These are phyloP conservation scores for Corchorus capsularis DNA, from an alignment of 345 rosid genomes.

Conservation along the genomic window DNA sequence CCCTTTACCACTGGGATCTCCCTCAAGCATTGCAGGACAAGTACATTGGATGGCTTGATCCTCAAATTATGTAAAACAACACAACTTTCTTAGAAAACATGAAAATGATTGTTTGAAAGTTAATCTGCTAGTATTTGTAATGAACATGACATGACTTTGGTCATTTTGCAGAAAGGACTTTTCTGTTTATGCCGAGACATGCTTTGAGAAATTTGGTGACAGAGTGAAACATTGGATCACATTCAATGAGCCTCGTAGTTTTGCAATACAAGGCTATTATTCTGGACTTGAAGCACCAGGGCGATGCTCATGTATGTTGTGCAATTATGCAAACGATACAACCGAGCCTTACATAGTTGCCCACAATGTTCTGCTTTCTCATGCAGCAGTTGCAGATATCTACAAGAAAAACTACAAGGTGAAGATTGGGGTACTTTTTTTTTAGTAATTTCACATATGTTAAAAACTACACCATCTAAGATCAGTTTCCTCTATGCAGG, in stretches of 20 bases:
- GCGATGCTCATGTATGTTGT: conserved; percentile 64
- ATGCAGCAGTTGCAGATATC: conserved; percentile 60
- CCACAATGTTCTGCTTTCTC: conserved; percentile 75
- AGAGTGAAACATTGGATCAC: conserved; percentile 93
- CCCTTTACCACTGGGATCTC: conserved; percentile 97
- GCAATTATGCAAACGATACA: conserved; percentile 72
- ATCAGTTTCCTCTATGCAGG: conserved; percentile 36
- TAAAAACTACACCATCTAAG: not conserved
- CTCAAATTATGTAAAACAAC: conserved; percentile 57
- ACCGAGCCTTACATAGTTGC: conserved; percentile 92
- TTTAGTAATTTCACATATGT: not conserved
- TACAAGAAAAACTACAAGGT: conserved; percentile 80
- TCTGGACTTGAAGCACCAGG: conserved; percentile 87
- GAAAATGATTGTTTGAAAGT: no score
- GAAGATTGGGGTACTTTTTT: not conserved
- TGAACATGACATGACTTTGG: not conserved
- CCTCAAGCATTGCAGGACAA: conserved; percentile 82
- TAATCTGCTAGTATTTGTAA: no score
- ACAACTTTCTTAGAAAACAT: not conserved
- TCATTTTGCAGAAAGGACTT: conserved; percentile 65
- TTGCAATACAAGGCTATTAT: conserved; percentile 83
- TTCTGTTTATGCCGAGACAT: conserved; percentile 71
- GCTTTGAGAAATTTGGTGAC: conserved; percentile 85
- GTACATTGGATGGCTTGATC: conserved; percentile 87
- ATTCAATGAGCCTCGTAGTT: conserved; percentile 88